Evolutionary conservation across 176 grass and related monocot genomes (phyloP).

Genomic region (Otatea glauca): DNA sequence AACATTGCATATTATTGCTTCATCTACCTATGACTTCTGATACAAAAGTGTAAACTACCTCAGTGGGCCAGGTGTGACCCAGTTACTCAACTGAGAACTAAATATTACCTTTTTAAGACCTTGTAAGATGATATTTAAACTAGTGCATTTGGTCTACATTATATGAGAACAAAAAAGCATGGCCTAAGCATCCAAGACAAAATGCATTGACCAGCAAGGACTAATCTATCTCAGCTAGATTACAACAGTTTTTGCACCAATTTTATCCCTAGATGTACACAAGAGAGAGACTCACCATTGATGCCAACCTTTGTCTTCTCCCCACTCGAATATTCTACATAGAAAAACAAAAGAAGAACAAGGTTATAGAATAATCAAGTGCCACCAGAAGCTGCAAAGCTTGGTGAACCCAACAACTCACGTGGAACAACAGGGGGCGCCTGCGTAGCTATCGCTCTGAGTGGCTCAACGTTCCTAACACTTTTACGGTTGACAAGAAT

Average conservation of each 20-base stretch:
- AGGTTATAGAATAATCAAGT: constrained; percentile 11
- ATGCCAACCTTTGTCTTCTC: constrained; percentile 89
- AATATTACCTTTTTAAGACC: neutral
- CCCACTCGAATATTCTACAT: constrained; percentile 75
- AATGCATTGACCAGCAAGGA: neutral
- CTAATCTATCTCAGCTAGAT: too few relatives aligned
- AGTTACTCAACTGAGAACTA: neutral
- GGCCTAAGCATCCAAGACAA: neutral
- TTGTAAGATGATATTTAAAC: neutral
- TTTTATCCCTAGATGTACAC: too few relatives aligned
- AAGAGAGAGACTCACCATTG: constrained; percentile 51
- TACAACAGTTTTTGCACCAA: too few relatives aligned
- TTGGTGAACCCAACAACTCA: constrained; percentile 48
- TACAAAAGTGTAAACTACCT: neutral
- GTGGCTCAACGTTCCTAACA: constrained; percentile 62
- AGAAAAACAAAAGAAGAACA: constrained; percentile 22
- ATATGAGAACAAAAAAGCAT: neutral
- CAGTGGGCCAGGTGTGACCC: neutral
- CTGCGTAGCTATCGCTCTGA: constrained; percentile 77
- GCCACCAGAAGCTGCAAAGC: neutral
- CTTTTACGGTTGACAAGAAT: constrained; percentile 32
- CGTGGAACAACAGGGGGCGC: constrained; percentile 69
- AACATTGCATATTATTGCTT: neutral
- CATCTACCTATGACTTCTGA: neutral
- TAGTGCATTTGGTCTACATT: too few relatives aligned